Evolutionary conservation across 495 filamentous ascomycete genomes (phyloP).

Genomic region (Jackrogersella minutella): DNA sequence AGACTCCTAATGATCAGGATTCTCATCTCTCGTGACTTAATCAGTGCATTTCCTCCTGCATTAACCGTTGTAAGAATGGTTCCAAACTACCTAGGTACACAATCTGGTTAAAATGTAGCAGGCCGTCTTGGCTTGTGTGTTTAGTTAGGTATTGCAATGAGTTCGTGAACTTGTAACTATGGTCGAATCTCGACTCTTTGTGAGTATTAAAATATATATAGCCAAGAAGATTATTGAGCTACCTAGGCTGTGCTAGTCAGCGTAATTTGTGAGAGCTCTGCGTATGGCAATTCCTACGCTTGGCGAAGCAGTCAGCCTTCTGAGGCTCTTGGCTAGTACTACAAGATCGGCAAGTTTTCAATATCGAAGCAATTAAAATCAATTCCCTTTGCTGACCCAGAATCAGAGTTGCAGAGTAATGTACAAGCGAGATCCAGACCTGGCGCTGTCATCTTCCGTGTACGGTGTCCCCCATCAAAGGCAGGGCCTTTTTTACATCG

Average conservation of each 20-base stretch:
- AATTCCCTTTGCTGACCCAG: slow-evolving; percentile 25
- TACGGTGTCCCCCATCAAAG: slow-evolving; percentile 15
- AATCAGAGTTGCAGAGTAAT: slow-evolving; percentile 18
- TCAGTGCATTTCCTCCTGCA: slow-evolving; percentile 36
- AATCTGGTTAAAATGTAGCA: slow-evolving; percentile 39
- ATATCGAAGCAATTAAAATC: slow-evolving; percentile 7
- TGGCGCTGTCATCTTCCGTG: slow-evolving; percentile 11
- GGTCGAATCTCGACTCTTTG: slow-evolving; percentile 19
- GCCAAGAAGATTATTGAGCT: slow-evolving; percentile 20
- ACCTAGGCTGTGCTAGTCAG: slow-evolving; percentile 14
- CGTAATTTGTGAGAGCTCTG: slow-evolving; percentile 19
- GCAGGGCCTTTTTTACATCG: slow-evolving; percentile 1
- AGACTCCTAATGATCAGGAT: slow-evolving; percentile 35
- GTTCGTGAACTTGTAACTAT: slow-evolving; percentile 1
- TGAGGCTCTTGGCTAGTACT: slow-evolving; percentile 42
- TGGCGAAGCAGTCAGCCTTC: slow-evolving; percentile 43
- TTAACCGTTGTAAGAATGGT: slow-evolving; percentile 24
- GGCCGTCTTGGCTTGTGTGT: slow-evolving; percentile 35
- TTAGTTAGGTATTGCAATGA: slow-evolving; percentile 3
- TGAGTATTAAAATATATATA: slow-evolving; percentile 12
- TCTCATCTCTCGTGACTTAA: slow-evolving; percentile 41
- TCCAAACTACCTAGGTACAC: slow-evolving; percentile 7
- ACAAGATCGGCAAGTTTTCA: slow-evolving; percentile 40
- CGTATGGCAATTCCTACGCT: slow-evolving; percentile 35
- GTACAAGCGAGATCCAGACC: slow-evolving; percentile 29